Evolutionary conservation across 306 rosid genomes (phyloP).

Genomic region (Potentilla sterilis): DNA sequence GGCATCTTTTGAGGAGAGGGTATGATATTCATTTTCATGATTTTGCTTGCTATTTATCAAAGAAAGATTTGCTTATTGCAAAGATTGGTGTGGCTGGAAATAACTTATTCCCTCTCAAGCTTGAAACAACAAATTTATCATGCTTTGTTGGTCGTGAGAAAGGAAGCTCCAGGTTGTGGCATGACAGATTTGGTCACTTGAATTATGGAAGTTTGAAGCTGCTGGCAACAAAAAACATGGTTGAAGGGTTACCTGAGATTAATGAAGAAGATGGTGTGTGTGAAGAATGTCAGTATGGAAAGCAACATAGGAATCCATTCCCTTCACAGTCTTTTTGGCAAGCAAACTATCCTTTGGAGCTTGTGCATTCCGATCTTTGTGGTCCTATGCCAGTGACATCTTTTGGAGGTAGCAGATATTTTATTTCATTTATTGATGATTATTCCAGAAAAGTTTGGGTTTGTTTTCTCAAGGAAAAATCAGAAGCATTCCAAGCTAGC

Average conservation of each 20-base stretch:
- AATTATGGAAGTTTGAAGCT: slow-evolving; percentile 12
- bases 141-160: too few species aligned
- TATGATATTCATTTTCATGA: too few species aligned
- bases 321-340: neutral
- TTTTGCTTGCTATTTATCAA: too few species aligned
- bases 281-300: slow-evolving; percentile 7
- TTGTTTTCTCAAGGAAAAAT: slow-evolving; percentile 3
- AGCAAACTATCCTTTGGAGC: neutral
- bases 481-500: slow-evolving; percentile 8
- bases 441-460: neutral
- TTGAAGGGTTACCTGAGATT: neutral
- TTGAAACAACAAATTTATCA: neutral
- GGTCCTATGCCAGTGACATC: neutral
- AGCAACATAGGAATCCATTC: slow-evolving; percentile 2
- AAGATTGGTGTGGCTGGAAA: neutral
- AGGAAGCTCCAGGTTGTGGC: neutral
- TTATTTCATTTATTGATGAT: too few species aligned
- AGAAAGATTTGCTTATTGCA: too few species aligned
- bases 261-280: neutral
- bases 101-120: neutral
- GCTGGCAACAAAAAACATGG: neutral
- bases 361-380: neutral
- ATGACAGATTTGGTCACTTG: slow-evolving; percentile 12
- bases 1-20: too few species aligned
- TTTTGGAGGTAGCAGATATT: neutral